Conservation (phyloP, 2,329 filamentous ascomycete species). For the Epichloe uncinata region DNA sequence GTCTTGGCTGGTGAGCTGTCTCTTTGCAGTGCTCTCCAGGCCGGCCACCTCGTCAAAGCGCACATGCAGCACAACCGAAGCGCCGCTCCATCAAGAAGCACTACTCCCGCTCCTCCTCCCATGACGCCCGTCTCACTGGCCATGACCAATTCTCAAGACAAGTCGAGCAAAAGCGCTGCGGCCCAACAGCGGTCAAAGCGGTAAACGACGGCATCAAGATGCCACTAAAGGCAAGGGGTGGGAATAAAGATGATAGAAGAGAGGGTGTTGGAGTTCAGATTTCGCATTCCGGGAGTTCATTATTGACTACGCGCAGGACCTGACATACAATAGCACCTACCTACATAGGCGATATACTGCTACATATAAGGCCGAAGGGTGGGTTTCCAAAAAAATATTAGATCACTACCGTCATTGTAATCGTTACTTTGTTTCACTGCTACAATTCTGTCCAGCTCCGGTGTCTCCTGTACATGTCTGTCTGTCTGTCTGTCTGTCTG, state of each 20-base stretch:
- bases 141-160: constrained; percentile 33
- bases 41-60: constrained; percentile 79
- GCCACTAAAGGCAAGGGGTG: background rate
- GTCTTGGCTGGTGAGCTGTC: constrained; percentile 87
- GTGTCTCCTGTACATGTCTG: background rate
- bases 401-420: background rate
- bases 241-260: background rate
- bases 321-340: background rate
- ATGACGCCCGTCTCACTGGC: constrained; percentile 32
- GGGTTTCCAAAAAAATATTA: background rate
- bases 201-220: constrained; percentile 7
- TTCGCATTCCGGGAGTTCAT: constrained; percentile 13
- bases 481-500: background rate
- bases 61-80: constrained; percentile 97
- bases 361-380: background rate
- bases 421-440: background rate
- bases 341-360: constrained; percentile 3
- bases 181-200: constrained; percentile 23
- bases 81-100: constrained; percentile 50
- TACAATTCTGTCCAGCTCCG: background rate
- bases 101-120: constrained; percentile 49
- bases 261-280: constrained; percentile 11
- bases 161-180: constrained; percentile 20
- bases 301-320: background rate
- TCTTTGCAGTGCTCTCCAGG: constrained; percentile 81